A percentile compares a stretch with the other conserved stretches of the same genome.
Conservation (phyloP, 768 basidiomycete species). For the Suillus lakei region DNA sequence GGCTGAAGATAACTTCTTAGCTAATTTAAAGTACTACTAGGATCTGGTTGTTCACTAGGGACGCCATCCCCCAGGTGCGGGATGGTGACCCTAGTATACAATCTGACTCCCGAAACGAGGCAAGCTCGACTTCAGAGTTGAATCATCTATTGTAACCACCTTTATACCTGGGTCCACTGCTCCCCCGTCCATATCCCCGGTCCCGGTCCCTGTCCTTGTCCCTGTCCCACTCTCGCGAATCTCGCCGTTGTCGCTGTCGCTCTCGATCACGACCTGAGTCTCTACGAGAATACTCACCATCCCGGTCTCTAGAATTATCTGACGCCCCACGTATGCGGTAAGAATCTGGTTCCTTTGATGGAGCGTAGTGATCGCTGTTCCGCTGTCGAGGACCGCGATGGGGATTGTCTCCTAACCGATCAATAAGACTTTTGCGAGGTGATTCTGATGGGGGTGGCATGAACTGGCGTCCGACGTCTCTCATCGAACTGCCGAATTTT, state of each 20-base stretch:
- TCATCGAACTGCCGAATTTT: constrained; percentile 42
- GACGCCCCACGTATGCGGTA: constrained; percentile 39
- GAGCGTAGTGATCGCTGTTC: background rate
- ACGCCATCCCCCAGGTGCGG: background rate
- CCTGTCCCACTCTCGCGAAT: constrained; percentile 26
- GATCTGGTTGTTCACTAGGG: constrained; percentile 4
- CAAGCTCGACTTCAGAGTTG: constrained; percentile 38
- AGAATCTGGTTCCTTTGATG: constrained; percentile 10
- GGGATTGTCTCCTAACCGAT: constrained; percentile 31
- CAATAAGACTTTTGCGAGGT: constrained; percentile 37
- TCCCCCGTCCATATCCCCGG: constrained; percentile 23
- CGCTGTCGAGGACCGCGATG: constrained; percentile 14
- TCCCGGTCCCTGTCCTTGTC: constrained; percentile 25
- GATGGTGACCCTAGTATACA: constrained; percentile 64
- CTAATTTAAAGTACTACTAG: background rate
- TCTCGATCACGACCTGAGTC: constrained; percentile 19
- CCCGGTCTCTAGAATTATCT: constrained; percentile 17
- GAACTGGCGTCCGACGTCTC: constrained; percentile 30
- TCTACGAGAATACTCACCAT: constrained; percentile 19
- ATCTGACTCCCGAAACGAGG: constrained; percentile 79
- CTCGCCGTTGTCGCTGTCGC: constrained; percentile 22
- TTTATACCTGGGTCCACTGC: constrained; percentile 50
- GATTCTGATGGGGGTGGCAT: constrained; percentile 21
- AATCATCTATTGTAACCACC: constrained; percentile 45
- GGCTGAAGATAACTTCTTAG: background rate